Base-by-base conservation (phyloP, 106 monocot species). In the Acorus calamus region DNA sequence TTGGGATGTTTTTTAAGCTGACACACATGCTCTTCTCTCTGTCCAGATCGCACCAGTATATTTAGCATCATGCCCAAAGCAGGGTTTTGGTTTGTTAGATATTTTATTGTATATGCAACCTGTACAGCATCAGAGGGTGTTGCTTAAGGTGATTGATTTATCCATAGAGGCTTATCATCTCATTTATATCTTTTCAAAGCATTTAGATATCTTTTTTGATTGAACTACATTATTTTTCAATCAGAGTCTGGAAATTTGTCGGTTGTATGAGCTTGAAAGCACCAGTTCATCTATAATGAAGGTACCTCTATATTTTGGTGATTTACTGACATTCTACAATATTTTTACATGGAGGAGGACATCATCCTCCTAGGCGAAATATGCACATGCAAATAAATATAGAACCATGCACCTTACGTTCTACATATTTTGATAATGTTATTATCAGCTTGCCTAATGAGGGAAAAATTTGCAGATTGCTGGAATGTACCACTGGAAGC, bases 401-500 rank as follows among this genome's bases (percentile, higher is more conserved):
- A 28, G 28, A 28, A 28, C 28, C 28, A 28, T 28, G 0, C 28
- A 0, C 28, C 1, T 28, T 1, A 28, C 28, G 1, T 28, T 28
- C 1, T 28, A 28, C 28, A 28, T 28, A 28, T 28, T 28, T 28
- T 28, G 28, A 28, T 28, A 28, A 28, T 28, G 28, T 28, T 28
- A 28, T 28, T 0, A 28, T 28, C 28, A 28, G 28, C 28, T 28
- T 28, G 28, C 28, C 28, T 28, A 28, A 28, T 28, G 0, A 28
- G 28, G 28, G 28, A 1, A 28, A 28, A 28, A 28, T 0, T 28
- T 52, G 28, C 66, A 98, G 98, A 92, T 88, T 72, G 85, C 98
- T 66, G 98, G 98, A 53, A 76, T 88, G 60, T 78, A 83, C 74
- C 73, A 92, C 55, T 98, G 98, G 98, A 98, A 92, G 64, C 92